phyloP scores from a whole-genome alignment of 208 protist species.

The Leishmania lainsoni region DNA sequence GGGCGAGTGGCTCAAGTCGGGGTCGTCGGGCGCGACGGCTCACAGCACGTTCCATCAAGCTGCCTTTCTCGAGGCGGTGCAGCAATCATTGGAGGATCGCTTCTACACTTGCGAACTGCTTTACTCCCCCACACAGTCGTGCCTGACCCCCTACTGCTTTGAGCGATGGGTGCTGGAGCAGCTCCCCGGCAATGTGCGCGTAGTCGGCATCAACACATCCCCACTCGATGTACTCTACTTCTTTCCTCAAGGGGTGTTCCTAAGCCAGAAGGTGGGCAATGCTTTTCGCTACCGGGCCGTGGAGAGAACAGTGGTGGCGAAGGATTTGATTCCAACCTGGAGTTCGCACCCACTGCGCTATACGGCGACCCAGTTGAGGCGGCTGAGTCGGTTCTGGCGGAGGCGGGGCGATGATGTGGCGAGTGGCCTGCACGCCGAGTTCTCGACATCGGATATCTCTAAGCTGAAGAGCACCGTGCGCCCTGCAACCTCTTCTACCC shows the following conservation, averaged over 20 bases:
- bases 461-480: neutral
- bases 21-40: neutral
- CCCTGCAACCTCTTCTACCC: neutral
- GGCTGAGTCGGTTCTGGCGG: constrained; percentile 6
- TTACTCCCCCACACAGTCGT: constrained; percentile 40
- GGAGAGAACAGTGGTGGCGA: constrained; percentile 45
- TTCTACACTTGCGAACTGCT: constrained; percentile 47
- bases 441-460: constrained; percentile 14
- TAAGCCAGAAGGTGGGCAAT: constrained; percentile 70
- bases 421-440: constrained; percentile 36
- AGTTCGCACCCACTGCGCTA: constrained; percentile 34
- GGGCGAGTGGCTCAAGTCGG: neutral
- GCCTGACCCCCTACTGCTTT: constrained; percentile 41
- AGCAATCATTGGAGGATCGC: constrained; percentile 21
- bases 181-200: constrained; percentile 56
- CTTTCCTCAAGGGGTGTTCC: constrained; percentile 73
- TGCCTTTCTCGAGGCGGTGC: constrained; percentile 29
- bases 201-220: constrained; percentile 73
- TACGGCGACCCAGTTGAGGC: constrained; percentile 1
- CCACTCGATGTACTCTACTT: constrained; percentile 62
- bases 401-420: neutral
- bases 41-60: neutral
- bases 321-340: constrained; percentile 24
- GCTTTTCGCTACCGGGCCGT: constrained; percentile 70
- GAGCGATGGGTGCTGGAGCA: constrained; percentile 55